A percentile compares a stretch with the other conserved stretches of the same genome.
phyloP scores from a whole-genome alignment of 129 eudicot genomes.

The Oenanthe sinensis region DNA sequence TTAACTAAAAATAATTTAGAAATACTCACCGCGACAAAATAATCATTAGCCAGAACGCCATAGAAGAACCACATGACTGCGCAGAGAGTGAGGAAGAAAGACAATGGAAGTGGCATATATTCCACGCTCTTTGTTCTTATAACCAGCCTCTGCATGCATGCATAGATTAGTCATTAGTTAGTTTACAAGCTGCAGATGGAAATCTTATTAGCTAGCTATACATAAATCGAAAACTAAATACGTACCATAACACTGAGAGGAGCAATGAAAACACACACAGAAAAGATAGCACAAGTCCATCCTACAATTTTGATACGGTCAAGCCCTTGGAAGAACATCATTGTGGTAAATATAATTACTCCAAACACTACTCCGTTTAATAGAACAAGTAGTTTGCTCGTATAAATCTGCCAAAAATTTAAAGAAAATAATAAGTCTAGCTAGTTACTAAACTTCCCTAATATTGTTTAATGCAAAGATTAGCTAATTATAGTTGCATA shows the following conservation, averaged over 20 bases:
- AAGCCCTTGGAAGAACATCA: conserved; percentile 11
- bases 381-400: conserved; percentile 34
- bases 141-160: conserved; percentile 48
- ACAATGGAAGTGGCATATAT: conserved; percentile 63
- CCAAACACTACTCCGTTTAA: conserved; percentile 43
- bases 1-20: not conserved
- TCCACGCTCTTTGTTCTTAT: conserved; percentile 63
- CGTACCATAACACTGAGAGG: conserved; percentile 79
- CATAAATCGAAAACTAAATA: not conserved
- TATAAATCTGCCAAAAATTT: conserved; percentile 25
- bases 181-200: too few species aligned
- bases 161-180: not conserved
- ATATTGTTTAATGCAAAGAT: not conserved
- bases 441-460: not conserved
- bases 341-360: conserved; percentile 30
- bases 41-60: conserved; percentile 53
- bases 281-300: conserved; percentile 71
- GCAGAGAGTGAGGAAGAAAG: conserved; percentile 49
- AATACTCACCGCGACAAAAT: conserved; percentile 47
- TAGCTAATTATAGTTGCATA: not conserved
- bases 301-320: conserved; percentile 44
- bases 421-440: too few species aligned
- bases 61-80: conserved; percentile 80
- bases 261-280: conserved; percentile 67
- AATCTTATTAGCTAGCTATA: too few species aligned